Conservation (phyloP, 2,329 filamentous ascomycete genomes). For the Aspergillus brunneoviolaceus region DNA sequence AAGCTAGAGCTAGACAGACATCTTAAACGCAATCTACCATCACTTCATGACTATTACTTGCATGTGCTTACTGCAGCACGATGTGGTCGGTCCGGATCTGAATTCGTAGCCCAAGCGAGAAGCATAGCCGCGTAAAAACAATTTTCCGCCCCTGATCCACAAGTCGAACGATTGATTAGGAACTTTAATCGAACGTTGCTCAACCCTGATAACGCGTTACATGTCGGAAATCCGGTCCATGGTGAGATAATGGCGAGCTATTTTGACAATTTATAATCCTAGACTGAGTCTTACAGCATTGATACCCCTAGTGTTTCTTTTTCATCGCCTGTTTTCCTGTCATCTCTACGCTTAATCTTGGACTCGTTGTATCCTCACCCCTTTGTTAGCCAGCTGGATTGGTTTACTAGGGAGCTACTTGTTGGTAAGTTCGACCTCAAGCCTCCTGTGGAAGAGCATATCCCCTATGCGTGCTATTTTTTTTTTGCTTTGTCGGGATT, state of each 20-base stretch:
- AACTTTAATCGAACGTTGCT: slow-evolving; percentile 22
- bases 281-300: neutral
- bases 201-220: slow-evolving; percentile 3
- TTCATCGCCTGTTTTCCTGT: neutral
- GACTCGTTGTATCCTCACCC: neutral
- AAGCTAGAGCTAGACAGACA: neutral
- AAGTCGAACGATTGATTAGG: slow-evolving; percentile 16
- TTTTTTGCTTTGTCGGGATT: neutral
- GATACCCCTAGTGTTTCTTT: slow-evolving; percentile 5
- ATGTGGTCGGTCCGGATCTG: neutral
- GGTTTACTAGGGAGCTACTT: neutral
- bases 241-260: neutral
- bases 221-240: neutral
- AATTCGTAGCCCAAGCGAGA: neutral
- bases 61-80: neutral
- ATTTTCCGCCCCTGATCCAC: slow-evolving; percentile 15
- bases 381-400: slow-evolving; percentile 6
- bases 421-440: neutral
- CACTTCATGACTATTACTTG: neutral
- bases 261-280: neutral
- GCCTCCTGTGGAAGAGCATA: neutral
- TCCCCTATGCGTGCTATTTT: neutral
- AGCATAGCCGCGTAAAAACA: slow-evolving; percentile 10
- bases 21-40: neutral
- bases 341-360: neutral